These are phyloP conservation scores for Kondoa subrosea DNA, from an alignment of 768 basidiomycete species.

Conservation along the genomic window DNA sequence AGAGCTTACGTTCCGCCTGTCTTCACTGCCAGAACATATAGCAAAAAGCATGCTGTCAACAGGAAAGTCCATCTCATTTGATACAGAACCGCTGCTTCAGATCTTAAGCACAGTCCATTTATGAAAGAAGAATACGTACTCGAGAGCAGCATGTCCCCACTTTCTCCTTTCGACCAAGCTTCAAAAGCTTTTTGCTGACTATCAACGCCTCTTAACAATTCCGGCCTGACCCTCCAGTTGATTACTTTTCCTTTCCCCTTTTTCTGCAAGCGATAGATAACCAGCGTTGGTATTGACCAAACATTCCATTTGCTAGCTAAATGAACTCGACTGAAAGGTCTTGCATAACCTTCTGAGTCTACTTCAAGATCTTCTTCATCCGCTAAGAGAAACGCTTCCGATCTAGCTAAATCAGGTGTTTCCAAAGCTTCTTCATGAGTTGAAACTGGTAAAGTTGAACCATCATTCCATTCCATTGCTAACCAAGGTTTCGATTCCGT, in stretches of 20 bases:
- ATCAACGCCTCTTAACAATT: slow-evolving; percentile 10
- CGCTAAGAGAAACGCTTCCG: slow-evolving; percentile 25
- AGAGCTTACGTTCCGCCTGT: background rate
- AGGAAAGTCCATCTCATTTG: background rate
- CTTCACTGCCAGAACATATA: background rate
- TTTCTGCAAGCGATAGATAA: slow-evolving; percentile 19
- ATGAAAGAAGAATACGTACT: slow-evolving; percentile 14
- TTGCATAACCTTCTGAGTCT: slow-evolving; percentile 17
- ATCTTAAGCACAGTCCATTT: background rate
- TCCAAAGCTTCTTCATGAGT: slow-evolving; percentile 4
- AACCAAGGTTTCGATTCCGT: slow-evolving; percentile 15
- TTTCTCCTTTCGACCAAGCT: slow-evolving; percentile 22
- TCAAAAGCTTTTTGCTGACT: slow-evolving; percentile 10
- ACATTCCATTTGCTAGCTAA: slow-evolving; percentile 22
- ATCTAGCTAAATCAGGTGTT: background rate
- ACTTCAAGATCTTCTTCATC: slow-evolving; percentile 24
- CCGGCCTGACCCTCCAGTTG: slow-evolving; percentile 19
- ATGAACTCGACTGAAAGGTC: slow-evolving; percentile 24
- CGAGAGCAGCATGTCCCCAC: slow-evolving; percentile 9
- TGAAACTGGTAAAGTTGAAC: slow-evolving; percentile 11
- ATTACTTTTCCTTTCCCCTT: slow-evolving; percentile 10
- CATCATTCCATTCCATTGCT: slow-evolving; percentile 27
- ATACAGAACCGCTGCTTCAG: slow-evolving; percentile 4
- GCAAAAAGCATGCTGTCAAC: background rate
- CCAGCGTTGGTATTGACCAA: slow-evolving; percentile 20